Evolutionary conservation across 1,284 basidiomycete genomes (phyloP).

Genomic region (Pascua guehoae): DNA sequence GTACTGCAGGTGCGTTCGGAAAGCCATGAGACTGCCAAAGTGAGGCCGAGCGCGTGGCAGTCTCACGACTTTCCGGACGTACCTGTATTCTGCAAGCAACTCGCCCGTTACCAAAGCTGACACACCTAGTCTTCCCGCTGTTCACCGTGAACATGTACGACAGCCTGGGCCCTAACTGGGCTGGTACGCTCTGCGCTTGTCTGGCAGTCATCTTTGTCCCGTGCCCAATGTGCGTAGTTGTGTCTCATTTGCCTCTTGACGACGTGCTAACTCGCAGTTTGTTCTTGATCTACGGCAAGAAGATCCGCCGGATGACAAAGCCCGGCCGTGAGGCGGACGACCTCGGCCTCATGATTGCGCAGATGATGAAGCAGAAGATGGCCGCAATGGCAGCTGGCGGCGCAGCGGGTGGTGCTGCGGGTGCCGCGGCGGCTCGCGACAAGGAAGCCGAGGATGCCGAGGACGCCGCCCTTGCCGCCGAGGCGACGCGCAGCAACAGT

Average conservation of each 20-base stretch:
- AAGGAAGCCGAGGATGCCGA: too few relatives aligned
- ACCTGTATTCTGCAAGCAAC: too few relatives aligned
- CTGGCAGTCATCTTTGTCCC: constrained; percentile 26
- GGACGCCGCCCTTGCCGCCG: too few relatives aligned
- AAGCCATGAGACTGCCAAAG: too few relatives aligned
- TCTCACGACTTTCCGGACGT: too few relatives aligned
- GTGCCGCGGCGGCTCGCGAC: neutral
- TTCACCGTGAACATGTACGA: constrained; percentile 59
- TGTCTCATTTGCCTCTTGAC: neutral
- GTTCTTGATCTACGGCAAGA: constrained; percentile 23
- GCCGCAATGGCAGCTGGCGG: neutral
- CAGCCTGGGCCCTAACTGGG: constrained; percentile 61
- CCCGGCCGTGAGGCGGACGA: constrained; percentile 25
- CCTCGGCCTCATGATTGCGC: constrained; percentile 28
- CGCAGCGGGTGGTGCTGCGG: neutral
- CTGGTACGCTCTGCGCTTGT: constrained; percentile 37
- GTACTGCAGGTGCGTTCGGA: too few relatives aligned
- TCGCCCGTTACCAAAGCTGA: neutral
- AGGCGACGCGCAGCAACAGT: too few relatives aligned
- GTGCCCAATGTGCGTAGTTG: constrained; percentile 10
- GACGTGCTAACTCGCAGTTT: constrained; percentile 11
- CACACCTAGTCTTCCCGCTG: constrained; percentile 54
- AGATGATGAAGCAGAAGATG: constrained; percentile 7
- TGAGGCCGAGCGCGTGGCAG: too few relatives aligned
- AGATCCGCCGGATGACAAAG: constrained; percentile 24